These are phyloP conservation scores for Arthrobotrys entomopaga DNA, from an alignment of 2,329 filamentous ascomycete species.

Conservation along the genomic window DNA sequence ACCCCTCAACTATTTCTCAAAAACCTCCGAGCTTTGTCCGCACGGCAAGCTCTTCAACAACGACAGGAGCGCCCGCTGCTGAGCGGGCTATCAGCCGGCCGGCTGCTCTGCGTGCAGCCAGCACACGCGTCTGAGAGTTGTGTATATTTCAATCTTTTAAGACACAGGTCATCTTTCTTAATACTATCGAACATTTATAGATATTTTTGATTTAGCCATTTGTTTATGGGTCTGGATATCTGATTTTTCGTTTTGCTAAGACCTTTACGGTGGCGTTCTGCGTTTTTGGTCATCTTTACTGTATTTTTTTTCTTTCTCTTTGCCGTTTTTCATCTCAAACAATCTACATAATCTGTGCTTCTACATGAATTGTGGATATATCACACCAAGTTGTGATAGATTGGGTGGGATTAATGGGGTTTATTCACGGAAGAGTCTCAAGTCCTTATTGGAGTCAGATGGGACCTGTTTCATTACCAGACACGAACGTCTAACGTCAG, in stretches of 20 bases:
- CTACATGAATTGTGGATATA: constrained; percentile 23
- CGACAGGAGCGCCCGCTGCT: constrained; percentile 38
- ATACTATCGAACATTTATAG: constrained; percentile 6
- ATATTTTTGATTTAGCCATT: constrained; percentile 6
- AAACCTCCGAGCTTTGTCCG: constrained; percentile 42
- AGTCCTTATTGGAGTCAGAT: constrained; percentile 1
- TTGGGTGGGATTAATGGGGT: constrained; percentile 39
- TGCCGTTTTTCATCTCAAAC: neutral
- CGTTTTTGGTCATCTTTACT: constrained; percentile 14
- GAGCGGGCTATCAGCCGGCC: constrained; percentile 48
- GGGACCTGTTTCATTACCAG: constrained; percentile 23
- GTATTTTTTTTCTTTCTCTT: neutral
- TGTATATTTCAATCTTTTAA: constrained; percentile 12
- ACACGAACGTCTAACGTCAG: constrained; percentile 13
- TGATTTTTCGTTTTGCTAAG: constrained; percentile 9
- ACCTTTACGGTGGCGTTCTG: constrained; percentile 37
- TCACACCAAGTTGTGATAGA: constrained; percentile 8
- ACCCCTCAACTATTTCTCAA: constrained; percentile 6
- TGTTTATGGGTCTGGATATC: constrained; percentile 4
- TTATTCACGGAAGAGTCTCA: constrained; percentile 21
- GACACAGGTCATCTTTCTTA: neutral
- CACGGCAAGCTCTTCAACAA: constrained; percentile 33
- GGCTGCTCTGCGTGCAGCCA: constrained; percentile 52
- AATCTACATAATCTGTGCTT: constrained; percentile 13
- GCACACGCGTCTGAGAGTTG: constrained; percentile 37